Conservation (phyloP, 148 eudicot species). For the Rhododendron henanense region DNA sequence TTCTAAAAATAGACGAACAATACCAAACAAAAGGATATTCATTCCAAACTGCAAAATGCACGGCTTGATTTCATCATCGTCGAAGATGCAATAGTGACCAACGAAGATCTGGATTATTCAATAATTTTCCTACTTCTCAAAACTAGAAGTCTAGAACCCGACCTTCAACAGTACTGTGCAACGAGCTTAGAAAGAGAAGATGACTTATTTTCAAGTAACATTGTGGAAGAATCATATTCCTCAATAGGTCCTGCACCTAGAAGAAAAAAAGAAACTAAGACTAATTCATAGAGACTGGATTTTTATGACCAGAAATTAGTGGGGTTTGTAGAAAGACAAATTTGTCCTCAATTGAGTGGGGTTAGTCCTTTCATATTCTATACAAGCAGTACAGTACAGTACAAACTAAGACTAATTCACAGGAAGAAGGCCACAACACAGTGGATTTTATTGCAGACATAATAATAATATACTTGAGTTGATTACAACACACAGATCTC, state of each 20-base stretch:
- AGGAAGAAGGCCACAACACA: no score
- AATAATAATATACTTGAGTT: neutral
- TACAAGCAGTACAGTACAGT: no score
- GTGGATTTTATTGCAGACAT: no score
- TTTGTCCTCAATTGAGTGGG: no score
- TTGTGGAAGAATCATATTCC: conserved; percentile 63
- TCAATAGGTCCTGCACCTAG: neutral
- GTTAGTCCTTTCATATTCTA: no score
- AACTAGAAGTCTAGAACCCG: conserved; percentile 22
- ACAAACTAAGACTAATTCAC: no score
- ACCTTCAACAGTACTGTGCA: conserved; percentile 47
- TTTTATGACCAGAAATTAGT: no score
- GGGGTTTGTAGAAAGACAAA: no score
- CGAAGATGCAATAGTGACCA: neutral
- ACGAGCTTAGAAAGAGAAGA: conserved; percentile 76
- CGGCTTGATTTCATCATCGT: neutral
- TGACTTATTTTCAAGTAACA: conserved; percentile 43
- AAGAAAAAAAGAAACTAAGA: neutral
- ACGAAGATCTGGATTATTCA: neutral
- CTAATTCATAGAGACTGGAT: no score
- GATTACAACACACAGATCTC: neutral
- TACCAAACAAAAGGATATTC: neutral
- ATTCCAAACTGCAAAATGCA: neutral
- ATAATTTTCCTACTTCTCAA: neutral
- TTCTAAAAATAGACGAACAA: neutral